These are phyloP conservation scores for Trichophyton benhamiae DNA, from an alignment of 2,329 filamentous ascomycete genomes.

Conservation along the genomic window DNA sequence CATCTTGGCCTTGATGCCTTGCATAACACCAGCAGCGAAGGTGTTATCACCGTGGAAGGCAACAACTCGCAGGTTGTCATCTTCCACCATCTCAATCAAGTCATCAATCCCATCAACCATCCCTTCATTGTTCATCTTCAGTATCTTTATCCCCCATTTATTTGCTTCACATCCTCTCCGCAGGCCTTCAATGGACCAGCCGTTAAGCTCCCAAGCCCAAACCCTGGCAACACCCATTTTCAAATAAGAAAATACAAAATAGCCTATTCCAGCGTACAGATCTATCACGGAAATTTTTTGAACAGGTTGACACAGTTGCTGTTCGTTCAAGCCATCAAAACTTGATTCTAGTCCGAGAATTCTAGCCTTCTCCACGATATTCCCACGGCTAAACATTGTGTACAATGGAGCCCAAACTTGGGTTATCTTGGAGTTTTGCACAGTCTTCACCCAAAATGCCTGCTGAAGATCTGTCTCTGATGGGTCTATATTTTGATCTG, in stretches of 20 bases:
- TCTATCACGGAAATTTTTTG: constrained; percentile 46
- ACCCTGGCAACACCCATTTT: constrained; percentile 55
- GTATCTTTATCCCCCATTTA: constrained; percentile 49
- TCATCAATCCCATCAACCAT: constrained; percentile 17
- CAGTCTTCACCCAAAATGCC: constrained; percentile 68
- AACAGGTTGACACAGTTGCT: constrained; percentile 17
- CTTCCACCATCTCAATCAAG: constrained; percentile 20
- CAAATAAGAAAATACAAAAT: constrained; percentile 79
- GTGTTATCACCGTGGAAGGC: constrained; percentile 60
- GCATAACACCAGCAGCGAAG: constrained; percentile 36
- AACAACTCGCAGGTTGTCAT: constrained; percentile 44
- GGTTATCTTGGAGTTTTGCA: constrained; percentile 61
- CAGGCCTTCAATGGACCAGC: constrained; percentile 74
- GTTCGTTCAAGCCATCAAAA: constrained; percentile 25
- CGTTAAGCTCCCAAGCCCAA: constrained; percentile 82
- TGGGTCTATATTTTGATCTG: constrained; percentile 19
- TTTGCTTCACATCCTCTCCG: constrained; percentile 60
- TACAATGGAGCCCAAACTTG: constrained; percentile 82
- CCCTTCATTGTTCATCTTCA: constrained; percentile 33
- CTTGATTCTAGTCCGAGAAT: constrained; percentile 41
- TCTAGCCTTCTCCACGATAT: constrained; percentile 76
- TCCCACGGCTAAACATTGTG: constrained; percentile 91
- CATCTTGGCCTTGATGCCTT: constrained; percentile 21
- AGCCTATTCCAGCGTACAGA: constrained; percentile 85
- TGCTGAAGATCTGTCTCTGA: constrained; percentile 44